A percentile compares a stretch with the other conserved stretches of the same genome.
Evolutionary conservation across 257 asterid genomes (phyloP).

Genomic region (Solanum medicagineum): DNA sequence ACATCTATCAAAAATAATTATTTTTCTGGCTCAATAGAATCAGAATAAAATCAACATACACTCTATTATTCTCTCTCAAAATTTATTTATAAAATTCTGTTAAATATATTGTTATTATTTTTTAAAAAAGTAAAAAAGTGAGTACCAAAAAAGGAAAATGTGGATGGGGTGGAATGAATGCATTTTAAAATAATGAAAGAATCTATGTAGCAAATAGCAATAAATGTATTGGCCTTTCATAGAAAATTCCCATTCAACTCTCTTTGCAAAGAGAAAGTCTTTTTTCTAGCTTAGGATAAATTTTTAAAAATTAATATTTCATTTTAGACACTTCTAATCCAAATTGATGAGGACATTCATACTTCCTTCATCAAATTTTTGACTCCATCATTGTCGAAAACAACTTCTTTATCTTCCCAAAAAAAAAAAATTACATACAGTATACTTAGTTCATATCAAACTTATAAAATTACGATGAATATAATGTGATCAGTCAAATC

Average conservation of each 20-base stretch:
- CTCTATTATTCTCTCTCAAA: not conserved
- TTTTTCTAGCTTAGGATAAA: not conserved
- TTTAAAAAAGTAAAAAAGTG: not conserved
- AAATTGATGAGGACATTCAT: not conserved
- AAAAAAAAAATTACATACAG: not conserved
- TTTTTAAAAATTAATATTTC: not conserved
- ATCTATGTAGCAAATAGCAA: not conserved
- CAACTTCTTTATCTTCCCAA: not conserved
- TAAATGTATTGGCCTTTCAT: not conserved
- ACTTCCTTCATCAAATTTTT: too few relatives aligned
- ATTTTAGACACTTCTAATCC: too few relatives aligned
- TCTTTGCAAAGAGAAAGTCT: not conserved
- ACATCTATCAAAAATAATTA: too few relatives aligned
- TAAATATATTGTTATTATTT: too few relatives aligned
- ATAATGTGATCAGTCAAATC: not conserved
- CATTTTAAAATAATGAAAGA: not conserved
- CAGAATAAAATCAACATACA: not conserved
- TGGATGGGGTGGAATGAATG: not conserved
- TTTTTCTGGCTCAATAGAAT: not conserved
- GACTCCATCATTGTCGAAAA: rapidly evolving
- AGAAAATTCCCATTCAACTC: not conserved
- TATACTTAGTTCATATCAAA: not conserved
- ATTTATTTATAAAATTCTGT: not conserved
- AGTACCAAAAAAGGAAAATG: not conserved
- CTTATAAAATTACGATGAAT: too few relatives aligned